Evolutionary conservation across 164 flowering plant genomes (phyloP), one percentile per base, ranked within the genome.

Genomic region (Umbilicus rupestris): DNA sequence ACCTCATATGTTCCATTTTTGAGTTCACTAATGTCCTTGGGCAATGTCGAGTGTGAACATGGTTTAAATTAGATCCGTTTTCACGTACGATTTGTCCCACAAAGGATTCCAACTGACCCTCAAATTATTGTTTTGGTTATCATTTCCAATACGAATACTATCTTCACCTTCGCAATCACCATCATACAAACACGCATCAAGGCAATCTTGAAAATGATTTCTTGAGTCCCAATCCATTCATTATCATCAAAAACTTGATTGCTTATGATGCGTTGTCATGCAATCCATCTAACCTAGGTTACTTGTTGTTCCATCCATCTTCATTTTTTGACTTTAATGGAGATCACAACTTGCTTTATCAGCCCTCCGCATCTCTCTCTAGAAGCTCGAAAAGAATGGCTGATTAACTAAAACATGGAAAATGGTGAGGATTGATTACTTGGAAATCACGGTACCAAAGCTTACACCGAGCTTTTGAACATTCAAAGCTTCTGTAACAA

Each of bases 261-360:
- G 55, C 55, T 50, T 22, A 9, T 50, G 57, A 50, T 50, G 57
- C 29, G 57, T 50, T 50, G 57, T 50, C 57, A 22, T 50, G 11
- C 57, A 50, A 50, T 50, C 57, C 57, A 50, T 20, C 12, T 10
- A 50, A 20, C 1, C 29, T 50, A 20, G 28, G 57, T 50, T 22
- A 20, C 57, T 50, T 50, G 57, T n/a, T 12, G 9, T 50, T 7
- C 57, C 7, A 50, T 50, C 57, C 57, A 22, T 20, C 26, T 7
- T n/a, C 24, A 5, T 47, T 49, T 20, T 20, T 49, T 49, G 55
- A 49, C 55, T 49, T n/a, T n/a, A 49, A n/a, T 49, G 55, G 7
- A n/a, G 20, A n/a, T 49, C 55, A 49, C 20, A 6, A 17, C 2
- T 46, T 47, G 19, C 4, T 46, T 5, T 19, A 46, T 4, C 3